Percentiles rank a stretch among this genome's conserved stretches.
phyloP scores from a whole-genome alignment of 345 rosid species.

The Psidium guajava region DNA sequence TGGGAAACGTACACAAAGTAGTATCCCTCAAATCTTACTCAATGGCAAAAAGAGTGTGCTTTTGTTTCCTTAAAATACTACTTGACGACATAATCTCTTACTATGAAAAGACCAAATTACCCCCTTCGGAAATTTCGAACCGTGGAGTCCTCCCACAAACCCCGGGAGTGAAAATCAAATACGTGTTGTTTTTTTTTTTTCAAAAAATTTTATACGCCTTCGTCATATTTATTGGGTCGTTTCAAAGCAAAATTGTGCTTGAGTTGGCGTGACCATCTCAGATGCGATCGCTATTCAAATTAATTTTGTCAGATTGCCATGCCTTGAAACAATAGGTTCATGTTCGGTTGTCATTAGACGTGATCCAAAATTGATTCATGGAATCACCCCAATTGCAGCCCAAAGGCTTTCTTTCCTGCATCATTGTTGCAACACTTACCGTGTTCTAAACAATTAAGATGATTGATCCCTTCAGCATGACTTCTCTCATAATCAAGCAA shows the following conservation, averaged over 20 bases:
- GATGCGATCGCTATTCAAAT: background rate
- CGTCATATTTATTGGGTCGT: background rate
- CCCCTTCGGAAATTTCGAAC: too few species aligned
- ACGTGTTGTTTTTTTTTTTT: background rate
- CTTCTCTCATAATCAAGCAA: background rate
- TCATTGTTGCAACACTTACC: background rate
- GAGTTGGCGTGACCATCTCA: background rate
- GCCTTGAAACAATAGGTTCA: background rate
- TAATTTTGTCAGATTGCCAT: background rate
- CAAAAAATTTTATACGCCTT: background rate
- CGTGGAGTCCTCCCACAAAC: too few species aligned
- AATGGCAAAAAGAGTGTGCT: background rate
- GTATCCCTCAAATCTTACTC: background rate
- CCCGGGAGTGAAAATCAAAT: background rate
- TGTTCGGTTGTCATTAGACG: background rate
- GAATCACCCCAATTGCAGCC: background rate
- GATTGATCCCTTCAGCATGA: background rate
- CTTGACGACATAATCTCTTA: too few species aligned
- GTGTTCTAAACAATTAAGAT: fast-evolving
- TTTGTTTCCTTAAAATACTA: background rate
- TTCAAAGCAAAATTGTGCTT: background rate
- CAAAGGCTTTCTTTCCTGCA: background rate
- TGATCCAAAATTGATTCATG: background rate
- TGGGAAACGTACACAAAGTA: background rate
- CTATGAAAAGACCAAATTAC: too few species aligned